Evolutionary conservation across 306 rosid species (phyloP).

Genomic region (Cajanus cajan): DNA sequence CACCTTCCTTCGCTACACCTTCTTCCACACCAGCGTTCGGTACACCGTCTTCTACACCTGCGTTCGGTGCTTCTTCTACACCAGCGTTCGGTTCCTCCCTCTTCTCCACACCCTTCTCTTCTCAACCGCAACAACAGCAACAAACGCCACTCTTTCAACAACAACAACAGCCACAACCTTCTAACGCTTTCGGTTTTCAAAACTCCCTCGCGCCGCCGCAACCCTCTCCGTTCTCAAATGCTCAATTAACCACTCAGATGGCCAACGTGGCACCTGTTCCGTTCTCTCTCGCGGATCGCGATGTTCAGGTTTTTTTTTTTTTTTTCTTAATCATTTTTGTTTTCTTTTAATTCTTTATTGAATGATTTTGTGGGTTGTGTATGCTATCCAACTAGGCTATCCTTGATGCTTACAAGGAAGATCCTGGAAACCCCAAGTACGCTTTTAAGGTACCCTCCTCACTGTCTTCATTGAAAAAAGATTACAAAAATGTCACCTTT

Average conservation of each 20-base stretch:
- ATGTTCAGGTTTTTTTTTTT: slow-evolving; percentile 57
- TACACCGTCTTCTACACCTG: neutral
- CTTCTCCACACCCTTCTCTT: slow-evolving; percentile 47
- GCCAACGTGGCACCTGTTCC: slow-evolving; percentile 91
- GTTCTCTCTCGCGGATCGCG: slow-evolving; percentile 89
- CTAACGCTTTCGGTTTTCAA: slow-evolving; percentile 62
- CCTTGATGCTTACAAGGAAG: slow-evolving; percentile 84
- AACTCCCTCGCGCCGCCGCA: slow-evolving; percentile 51
- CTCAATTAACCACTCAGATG: slow-evolving; percentile 75
- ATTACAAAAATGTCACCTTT: neutral
- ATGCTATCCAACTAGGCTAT: slow-evolving; percentile 54
- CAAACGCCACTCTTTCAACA: slow-evolving; percentile 51
- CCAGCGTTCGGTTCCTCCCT: slow-evolving; percentile 56
- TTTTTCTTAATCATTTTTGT: neutral
- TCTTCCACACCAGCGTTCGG: slow-evolving; percentile 5
- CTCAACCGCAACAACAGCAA: slow-evolving; percentile 52
- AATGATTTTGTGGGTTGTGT: neutral
- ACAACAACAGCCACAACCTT: slow-evolving; percentile 33
- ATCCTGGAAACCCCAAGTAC: slow-evolving; percentile 84
- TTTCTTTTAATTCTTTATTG: neutral
- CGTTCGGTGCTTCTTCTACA: slow-evolving; percentile 9
- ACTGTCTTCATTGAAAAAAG: neutral
- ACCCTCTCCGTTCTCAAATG: slow-evolving; percentile 44
- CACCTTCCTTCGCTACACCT: too few species aligned
- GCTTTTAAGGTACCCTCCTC: slow-evolving; percentile 75